phyloP scores from a whole-genome alignment of 192 early-diverging fungal species.

The Coemansia sp. region DNA sequence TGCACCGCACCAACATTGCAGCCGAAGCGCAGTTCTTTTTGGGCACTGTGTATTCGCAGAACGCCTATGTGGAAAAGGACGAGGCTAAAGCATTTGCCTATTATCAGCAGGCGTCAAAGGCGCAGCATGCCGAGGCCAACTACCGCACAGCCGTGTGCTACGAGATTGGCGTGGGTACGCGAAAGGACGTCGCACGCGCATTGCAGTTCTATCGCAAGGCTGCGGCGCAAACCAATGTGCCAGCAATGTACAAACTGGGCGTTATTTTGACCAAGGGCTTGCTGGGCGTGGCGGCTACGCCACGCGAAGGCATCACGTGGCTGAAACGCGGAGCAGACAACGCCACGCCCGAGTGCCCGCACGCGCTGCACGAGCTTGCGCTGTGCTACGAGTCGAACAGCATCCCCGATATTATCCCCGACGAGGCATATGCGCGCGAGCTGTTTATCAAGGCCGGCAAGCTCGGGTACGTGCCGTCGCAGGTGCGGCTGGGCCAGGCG shows the following conservation, averaged over 20 bases:
- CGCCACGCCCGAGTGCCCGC: conserved; percentile 89
- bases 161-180: conserved; percentile 93
- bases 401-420: conserved; percentile 71
- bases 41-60: conserved; percentile 87
- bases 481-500: conserved; percentile 87
- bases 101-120: conserved; percentile 92
- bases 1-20: conserved; percentile 69
- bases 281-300: conserved; percentile 72
- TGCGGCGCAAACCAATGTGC: conserved; percentile 84
- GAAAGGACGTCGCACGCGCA: conserved; percentile 75
- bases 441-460: conserved; percentile 91
- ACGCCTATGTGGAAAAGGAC: conserved; percentile 76
- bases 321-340: conserved; percentile 89
- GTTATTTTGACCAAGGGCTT: conserved; percentile 87
- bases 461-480: conserved; percentile 90
- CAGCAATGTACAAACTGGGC: conserved; percentile 97
- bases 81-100: conserved; percentile 87
- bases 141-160: conserved; percentile 96
- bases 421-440: conserved; percentile 87
- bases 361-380: conserved; percentile 92
- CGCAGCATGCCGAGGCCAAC: conserved; percentile 86
- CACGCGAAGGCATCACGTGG: conserved; percentile 92
- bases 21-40: conserved; percentile 93
- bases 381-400: conserved; percentile 78
- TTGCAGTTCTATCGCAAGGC: conserved; percentile 94